Base-by-base conservation (phyloP, 2,329 filamentous ascomycete genomes). In the Fusarium sp. region DNA sequence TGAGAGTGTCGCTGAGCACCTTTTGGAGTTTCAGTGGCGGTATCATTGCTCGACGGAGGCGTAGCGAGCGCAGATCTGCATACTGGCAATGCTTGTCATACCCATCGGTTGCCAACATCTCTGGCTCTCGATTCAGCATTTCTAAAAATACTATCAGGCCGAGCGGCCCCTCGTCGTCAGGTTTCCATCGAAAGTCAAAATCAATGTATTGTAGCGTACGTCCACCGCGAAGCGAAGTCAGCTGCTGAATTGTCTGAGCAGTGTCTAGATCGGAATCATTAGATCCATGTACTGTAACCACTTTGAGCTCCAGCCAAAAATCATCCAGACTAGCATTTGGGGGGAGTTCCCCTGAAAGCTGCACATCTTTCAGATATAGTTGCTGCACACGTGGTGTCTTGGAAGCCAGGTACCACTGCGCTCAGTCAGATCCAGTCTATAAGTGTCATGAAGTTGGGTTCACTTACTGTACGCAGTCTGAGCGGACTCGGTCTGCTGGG, bases 301-400 rank as follows among this genome's bases (percentile, higher is more conserved):
- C 75, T 48, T 76, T 75, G 33, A 82, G 73, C 13, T 73, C 61
- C 20, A 57, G 57, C 79, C 79, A 81, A 16, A 75, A 38, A 8
- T 49, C 41, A 29, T 74, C 57, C 50, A 75, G 69, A 21, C 57
- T 28, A 7, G 52, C 42, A 5, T 71, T 52, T 28, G 44, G 37
- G 5, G 49, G 44, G 3, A 66, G 41, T 15, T 57, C 57, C 3
- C 42, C 52, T 29, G 54, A 66, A 12, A 78, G 62, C 10, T 73
- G 68, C 3, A 76, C 66, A 11, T 76, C 75, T 23, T 70, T 70
- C 31, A 80, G 58, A 66, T 71, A 77, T 5, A 80, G 64, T 47
- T 80, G 78, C 50, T 80, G 73, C 15, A 80, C 39, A 1, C 60
- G 66, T 13, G 76, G 78, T n/a, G 73, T 74, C 38, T 74, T 75